These are phyloP conservation scores for Ophiocordyceps camponoti-saundersi DNA, from an alignment of 2,329 filamentous ascomycete genomes.

Conservation along the genomic window DNA sequence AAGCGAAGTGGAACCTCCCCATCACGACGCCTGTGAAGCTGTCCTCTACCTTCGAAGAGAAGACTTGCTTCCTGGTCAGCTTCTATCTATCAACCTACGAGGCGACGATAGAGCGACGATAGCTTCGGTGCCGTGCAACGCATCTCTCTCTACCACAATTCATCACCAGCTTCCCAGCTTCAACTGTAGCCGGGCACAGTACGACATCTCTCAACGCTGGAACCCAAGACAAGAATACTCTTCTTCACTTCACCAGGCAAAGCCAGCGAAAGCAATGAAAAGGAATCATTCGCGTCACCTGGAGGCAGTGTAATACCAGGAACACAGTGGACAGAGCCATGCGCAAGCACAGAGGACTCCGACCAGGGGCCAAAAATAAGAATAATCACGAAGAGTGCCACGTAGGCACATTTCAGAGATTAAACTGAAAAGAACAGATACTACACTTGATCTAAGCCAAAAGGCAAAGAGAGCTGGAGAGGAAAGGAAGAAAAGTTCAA, in stretches of 20 bases:
- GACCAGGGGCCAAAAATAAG: slow-evolving; percentile 36
- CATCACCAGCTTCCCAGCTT: background rate
- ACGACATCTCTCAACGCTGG: background rate
- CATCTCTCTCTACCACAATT: too few species aligned
- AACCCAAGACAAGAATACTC: too few species aligned
- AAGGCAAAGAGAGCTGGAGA: slow-evolving; percentile 30
- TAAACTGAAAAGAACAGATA: slow-evolving; percentile 97
- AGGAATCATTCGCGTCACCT: slow-evolving; percentile 20
- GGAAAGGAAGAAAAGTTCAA: slow-evolving; percentile 12
- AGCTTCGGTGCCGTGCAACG: too few species aligned
- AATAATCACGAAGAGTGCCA: slow-evolving; percentile 62
- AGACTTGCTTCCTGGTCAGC: too few species aligned
- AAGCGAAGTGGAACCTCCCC: too few species aligned
- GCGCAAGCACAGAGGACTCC: slow-evolving; percentile 23
- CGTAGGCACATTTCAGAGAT: slow-evolving; percentile 72
- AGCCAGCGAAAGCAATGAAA: slow-evolving; percentile 22
- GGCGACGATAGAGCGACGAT: too few species aligned
- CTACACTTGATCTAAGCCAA: slow-evolving; percentile 86
- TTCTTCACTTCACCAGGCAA: slow-evolving; percentile 20
- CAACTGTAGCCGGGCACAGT: background rate
- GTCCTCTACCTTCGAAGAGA: too few species aligned
- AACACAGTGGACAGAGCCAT: slow-evolving; percentile 22
- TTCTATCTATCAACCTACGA: too few species aligned
- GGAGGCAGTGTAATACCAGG: slow-evolving; percentile 28
- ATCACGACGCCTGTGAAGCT: too few species aligned